A percentile compares a stretch with the other conserved stretches of the same genome.
Evolutionary conservation across 2,329 filamentous ascomycete genomes (phyloP).

Genomic region (Sporothrix mexicana): DNA sequence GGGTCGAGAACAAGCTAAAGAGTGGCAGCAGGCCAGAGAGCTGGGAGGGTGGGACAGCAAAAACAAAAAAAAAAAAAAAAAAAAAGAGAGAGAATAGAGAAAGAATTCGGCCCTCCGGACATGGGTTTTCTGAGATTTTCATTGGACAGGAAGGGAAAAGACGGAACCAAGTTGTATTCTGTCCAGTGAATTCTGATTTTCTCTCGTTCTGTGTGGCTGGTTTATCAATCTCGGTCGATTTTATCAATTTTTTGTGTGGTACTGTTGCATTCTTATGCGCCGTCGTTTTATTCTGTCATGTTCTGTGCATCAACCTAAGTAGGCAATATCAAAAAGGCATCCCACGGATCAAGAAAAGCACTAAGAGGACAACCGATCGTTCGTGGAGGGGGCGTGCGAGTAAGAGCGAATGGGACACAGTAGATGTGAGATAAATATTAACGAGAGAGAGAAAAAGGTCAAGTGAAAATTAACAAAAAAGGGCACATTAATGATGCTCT

Average conservation of each 20-base stretch:
- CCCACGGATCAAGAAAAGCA: constrained; percentile 20
- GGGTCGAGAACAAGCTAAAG: constrained; percentile 17
- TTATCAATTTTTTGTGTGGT: constrained; percentile 25
- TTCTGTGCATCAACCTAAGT: constrained; percentile 22
- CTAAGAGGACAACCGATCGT: neutral
- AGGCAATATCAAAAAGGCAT: constrained; percentile 28
- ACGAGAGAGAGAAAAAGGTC: neutral
- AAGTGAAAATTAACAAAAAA: neutral
- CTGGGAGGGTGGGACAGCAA: constrained; percentile 33
- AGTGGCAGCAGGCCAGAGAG: constrained; percentile 24
- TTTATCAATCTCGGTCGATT: neutral
- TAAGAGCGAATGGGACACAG: neutral
- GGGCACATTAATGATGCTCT: neutral
- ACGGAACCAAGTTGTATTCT: constrained; percentile 23
- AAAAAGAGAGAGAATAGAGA: constrained; percentile 18
- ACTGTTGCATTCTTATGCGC: constrained; percentile 23
- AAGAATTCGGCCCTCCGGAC: constrained; percentile 6
- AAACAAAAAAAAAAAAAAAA: constrained; percentile 37
- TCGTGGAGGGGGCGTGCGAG: constrained; percentile 27
- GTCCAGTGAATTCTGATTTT: constrained; percentile 1
- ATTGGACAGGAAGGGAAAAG: constrained; percentile 45
- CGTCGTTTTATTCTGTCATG: constrained; percentile 32
- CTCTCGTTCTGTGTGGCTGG: neutral
- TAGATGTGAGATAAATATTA: neutral
- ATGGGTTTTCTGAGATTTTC: constrained; percentile 39